Conservation (phyloP, 176 grass and related monocot species). For the Lolium rigidum region DNA sequence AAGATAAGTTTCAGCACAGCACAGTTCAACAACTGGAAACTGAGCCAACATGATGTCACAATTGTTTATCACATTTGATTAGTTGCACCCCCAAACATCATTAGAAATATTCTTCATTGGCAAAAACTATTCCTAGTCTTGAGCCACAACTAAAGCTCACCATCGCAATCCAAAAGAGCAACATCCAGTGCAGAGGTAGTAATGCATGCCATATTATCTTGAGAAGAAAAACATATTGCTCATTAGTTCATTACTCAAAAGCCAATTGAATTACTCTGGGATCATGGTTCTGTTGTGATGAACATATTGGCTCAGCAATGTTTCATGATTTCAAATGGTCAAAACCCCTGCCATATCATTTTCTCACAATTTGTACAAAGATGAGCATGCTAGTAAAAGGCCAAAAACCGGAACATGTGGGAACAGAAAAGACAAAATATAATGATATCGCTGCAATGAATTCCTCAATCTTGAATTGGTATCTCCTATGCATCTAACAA, state of each 20-base stretch:
- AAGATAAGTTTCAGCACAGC: neutral
- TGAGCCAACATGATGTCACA: neutral
- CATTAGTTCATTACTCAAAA: neutral
- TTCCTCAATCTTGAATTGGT: neutral
- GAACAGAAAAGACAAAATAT: neutral
- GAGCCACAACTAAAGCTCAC: neutral
- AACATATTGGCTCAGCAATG: neutral
- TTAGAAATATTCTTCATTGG: no score
- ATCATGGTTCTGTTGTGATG: neutral
- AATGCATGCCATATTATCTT: neutral
- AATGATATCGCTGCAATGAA: neutral
- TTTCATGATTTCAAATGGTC: no score
- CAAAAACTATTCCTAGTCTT: no score
- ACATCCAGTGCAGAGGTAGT: neutral
- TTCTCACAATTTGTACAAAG: neutral
- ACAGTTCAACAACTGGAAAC: neutral
- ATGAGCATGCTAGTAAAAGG: neutral
- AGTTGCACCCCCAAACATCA: no score
- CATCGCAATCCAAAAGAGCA: neutral
- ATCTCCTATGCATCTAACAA: neutral
- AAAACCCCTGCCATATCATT: no score
- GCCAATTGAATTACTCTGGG: neutral
- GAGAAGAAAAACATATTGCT: neutral
- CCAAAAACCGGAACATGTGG: neutral
- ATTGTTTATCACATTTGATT: neutral